Conservation (phyloP, 2,329 filamentous ascomycete genomes). For the Colletotrichum theobromicola region DNA sequence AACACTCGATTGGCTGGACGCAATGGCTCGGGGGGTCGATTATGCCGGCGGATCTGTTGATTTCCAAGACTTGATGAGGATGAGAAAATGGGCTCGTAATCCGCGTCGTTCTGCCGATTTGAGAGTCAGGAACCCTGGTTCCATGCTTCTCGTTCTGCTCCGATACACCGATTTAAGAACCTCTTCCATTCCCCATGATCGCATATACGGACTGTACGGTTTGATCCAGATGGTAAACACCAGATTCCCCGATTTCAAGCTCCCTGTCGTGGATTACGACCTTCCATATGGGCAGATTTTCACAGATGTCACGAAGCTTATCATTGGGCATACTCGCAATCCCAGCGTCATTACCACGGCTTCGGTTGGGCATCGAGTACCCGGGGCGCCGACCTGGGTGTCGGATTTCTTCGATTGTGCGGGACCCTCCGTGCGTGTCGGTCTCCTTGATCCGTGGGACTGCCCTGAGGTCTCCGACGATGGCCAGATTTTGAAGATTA, state of each 20-base stretch:
- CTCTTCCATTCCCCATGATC: neutral
- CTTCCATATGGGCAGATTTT: neutral
- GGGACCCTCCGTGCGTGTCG: neutral
- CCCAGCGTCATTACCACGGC: neutral
- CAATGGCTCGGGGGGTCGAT: neutral
- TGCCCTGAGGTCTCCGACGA: neutral
- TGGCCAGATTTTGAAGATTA: neutral
- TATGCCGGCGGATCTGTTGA: neutral
- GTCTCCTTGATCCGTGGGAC: neutral
- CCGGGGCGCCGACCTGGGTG: neutral
- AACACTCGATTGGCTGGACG: neutral
- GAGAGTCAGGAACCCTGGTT: neutral
- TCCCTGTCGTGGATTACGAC: neutral
- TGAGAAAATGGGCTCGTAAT: neutral
- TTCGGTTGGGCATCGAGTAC: neutral
- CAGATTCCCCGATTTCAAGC: neutral
- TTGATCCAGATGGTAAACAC: neutral
- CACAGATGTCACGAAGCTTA: neutral
- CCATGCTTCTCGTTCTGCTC: neutral
- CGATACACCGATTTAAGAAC: neutral
- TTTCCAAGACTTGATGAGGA: neutral
- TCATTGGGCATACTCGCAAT: neutral
- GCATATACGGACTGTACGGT: neutral
- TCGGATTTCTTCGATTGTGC: neutral
- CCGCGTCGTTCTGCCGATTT: neutral